Percentiles rank a stretch among this genome's conserved stretches.
Conservation (phyloP, 176 grass and related monocot species). For the Zoysia japonica region DNA sequence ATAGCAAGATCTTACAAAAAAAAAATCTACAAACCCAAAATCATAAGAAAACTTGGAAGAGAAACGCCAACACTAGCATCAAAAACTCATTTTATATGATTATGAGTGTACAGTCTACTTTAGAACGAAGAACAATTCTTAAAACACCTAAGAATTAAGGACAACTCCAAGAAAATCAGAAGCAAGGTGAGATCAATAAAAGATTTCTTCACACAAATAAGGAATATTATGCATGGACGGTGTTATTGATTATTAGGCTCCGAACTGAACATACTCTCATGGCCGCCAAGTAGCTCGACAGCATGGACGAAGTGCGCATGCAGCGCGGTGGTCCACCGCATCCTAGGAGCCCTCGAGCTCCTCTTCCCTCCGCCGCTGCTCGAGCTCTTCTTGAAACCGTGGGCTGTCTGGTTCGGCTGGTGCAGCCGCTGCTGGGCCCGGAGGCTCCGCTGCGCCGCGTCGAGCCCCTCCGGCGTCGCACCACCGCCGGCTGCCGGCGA, state of each 20-base stretch:
- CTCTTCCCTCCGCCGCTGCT: conserved; percentile 38
- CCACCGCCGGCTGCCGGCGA: conserved; percentile 22
- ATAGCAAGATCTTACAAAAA: not conserved
- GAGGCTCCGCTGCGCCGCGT: not conserved
- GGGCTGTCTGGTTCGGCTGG: conserved; percentile 53
- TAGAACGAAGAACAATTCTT: not conserved
- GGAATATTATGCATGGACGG: not conserved
- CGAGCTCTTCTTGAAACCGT: conserved; percentile 60
- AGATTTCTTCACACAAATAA: no score
- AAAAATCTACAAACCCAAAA: not conserved
- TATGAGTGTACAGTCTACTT: not conserved
- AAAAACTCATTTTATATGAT: conserved; percentile 8
- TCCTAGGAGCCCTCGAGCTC: conserved; percentile 82
- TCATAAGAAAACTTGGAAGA: not conserved
- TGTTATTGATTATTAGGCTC: not conserved
- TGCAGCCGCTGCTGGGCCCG: conserved; percentile 31
- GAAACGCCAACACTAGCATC: not conserved
- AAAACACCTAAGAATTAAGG: not conserved
- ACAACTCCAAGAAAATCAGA: no score
- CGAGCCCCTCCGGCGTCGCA: conserved; percentile 34
- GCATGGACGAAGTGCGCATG: conserved; percentile 95
- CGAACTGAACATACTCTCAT: conserved; percentile 69
- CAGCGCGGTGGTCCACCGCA: conserved; percentile 94
- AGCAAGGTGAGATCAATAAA: not conserved
- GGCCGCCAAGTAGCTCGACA: conserved; percentile 91